These are phyloP conservation scores for Naganishia antarctica DNA, from an alignment of 768 basidiomycete species.

Conservation along the genomic window DNA sequence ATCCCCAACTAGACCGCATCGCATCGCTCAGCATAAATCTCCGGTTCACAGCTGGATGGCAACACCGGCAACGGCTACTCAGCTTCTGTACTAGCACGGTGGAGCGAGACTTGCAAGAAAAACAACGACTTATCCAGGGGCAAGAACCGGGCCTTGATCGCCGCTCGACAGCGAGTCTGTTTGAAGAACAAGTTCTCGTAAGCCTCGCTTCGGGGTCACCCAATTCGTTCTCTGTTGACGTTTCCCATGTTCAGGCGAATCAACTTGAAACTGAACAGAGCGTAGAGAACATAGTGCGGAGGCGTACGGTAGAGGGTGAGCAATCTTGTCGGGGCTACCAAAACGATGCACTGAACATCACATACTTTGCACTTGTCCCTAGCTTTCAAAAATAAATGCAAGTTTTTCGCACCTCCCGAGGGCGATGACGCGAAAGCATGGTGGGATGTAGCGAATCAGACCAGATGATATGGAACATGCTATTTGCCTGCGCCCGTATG, in stretches of 20 bases:
- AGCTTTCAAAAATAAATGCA: conserved; percentile 48
- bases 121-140: conserved; percentile 26
- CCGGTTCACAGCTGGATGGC: conserved; percentile 43
- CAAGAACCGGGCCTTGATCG: conserved; percentile 31
- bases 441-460: conserved; percentile 45
- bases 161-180: conserved; percentile 31
- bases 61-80: conserved; percentile 45
- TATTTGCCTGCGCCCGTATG: too few relatives aligned
- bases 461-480: background rate
- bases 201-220: conserved; percentile 14
- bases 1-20: background rate
- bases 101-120: conserved; percentile 32
- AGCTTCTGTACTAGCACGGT: conserved; percentile 40
- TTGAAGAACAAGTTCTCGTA: conserved; percentile 44
- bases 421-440: conserved; percentile 34
- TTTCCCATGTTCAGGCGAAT: conserved; percentile 31
- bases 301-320: conserved; percentile 46
- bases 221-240: background rate
- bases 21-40: background rate
- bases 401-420: conserved; percentile 38
- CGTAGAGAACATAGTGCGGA: conserved; percentile 46
- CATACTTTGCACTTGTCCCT: background rate
- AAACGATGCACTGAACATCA: too few relatives aligned
- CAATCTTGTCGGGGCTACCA: background rate
- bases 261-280: conserved; percentile 43